phyloP scores from a whole-genome alignment of 768 basidiomycete genomes.

The Suillus americanus region DNA sequence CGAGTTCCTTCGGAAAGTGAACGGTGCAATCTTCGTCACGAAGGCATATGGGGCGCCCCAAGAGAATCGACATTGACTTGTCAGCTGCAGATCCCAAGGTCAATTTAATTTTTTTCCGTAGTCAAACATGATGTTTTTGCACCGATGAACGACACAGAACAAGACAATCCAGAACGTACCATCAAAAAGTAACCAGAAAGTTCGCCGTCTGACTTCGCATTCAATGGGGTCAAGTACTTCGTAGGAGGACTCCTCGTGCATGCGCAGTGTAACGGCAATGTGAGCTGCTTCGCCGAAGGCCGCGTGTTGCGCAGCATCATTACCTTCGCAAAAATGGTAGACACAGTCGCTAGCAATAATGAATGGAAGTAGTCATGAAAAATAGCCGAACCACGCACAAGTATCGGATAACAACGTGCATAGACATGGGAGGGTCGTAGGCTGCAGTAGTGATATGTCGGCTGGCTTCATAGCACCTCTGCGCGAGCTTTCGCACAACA shows the following conservation, averaged over 20 bases:
- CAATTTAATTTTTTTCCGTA: background rate
- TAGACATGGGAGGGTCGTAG: slow-evolving; percentile 82
- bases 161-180: slow-evolving; percentile 44
- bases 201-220: slow-evolving; percentile 80
- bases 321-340: slow-evolving; percentile 88
- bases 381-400: slow-evolving; percentile 53
- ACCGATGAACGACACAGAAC: slow-evolving; percentile 8
- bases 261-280: slow-evolving; percentile 76
- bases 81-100: slow-evolving; percentile 53
- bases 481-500: slow-evolving; percentile 80
- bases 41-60: slow-evolving; percentile 82
- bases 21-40: slow-evolving; percentile 90
- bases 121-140: slow-evolving; percentile 4
- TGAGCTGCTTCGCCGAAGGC: slow-evolving; percentile 87
- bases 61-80: slow-evolving; percentile 84
- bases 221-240: slow-evolving; percentile 84
- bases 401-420: slow-evolving; percentile 85
- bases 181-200: slow-evolving; percentile 89
- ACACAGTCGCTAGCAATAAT: slow-evolving; percentile 61
- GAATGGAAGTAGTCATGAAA: slow-evolving; percentile 6
- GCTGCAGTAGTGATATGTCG: slow-evolving; percentile 76
- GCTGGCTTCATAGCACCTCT: slow-evolving; percentile 81
- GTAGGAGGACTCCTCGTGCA: slow-evolving; percentile 87
- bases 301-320: slow-evolving; percentile 84
- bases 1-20: slow-evolving; percentile 84